Evolutionary conservation across 2,329 filamentous ascomycete genomes (phyloP).

Genomic region (Aspergillus intermedius): DNA sequence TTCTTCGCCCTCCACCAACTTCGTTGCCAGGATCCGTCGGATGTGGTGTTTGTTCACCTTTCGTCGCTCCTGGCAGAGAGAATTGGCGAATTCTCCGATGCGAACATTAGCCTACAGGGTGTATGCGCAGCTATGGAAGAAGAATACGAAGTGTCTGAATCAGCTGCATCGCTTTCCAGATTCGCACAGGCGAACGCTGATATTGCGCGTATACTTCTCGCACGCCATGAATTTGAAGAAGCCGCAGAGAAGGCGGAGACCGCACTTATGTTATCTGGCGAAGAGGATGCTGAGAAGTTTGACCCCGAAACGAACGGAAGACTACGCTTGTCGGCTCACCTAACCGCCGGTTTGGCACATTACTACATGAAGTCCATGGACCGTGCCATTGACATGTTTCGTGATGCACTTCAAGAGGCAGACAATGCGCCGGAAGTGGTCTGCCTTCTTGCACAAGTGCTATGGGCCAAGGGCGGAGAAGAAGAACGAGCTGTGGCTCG

Average conservation of each 20-base stretch:
- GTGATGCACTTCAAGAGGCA: slow-evolving; percentile 70
- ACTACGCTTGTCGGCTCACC: slow-evolving; percentile 72
- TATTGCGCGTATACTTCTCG: slow-evolving; percentile 75
- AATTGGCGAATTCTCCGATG: slow-evolving; percentile 59
- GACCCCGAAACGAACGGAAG: slow-evolving; percentile 57
- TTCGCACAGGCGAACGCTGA: slow-evolving; percentile 84
- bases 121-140: slow-evolving; percentile 67
- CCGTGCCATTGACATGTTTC: slow-evolving; percentile 71
- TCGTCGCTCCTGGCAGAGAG: slow-evolving; percentile 76
- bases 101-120: slow-evolving; percentile 57
- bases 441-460: slow-evolving; percentile 79
- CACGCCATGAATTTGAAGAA: slow-evolving; percentile 55
- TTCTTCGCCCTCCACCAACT: slow-evolving; percentile 85
- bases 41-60: slow-evolving; percentile 69
- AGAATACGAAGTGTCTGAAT: slow-evolving; percentile 80
- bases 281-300: slow-evolving; percentile 60
- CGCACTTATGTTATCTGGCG: slow-evolving; percentile 71
- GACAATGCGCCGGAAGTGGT: slow-evolving; percentile 72
- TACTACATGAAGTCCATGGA: slow-evolving; percentile 64
- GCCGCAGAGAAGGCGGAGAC: slow-evolving; percentile 76
- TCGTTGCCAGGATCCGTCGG: slow-evolving; percentile 61
- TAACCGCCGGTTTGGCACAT: slow-evolving; percentile 77
- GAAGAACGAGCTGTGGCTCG: slow-evolving; percentile 69
- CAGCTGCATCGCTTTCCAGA: slow-evolving; percentile 61
- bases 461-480: slow-evolving; percentile 81